These are phyloP conservation scores for Capniomyces stellatus DNA, from an alignment of 371 early-diverging fungal species.

Conservation along the genomic window DNA sequence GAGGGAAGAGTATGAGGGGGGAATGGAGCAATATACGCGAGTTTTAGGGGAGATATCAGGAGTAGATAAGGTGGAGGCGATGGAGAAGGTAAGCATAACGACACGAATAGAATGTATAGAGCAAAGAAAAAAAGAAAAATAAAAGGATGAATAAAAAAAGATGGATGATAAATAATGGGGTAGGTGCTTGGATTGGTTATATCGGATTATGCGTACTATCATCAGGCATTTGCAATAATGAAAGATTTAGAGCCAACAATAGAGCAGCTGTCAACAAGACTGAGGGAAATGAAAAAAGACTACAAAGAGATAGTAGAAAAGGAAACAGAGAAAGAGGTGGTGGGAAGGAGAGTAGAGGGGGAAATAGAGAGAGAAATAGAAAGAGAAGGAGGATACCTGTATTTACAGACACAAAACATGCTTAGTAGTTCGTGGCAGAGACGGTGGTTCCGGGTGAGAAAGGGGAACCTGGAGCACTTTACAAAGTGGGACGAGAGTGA, in stretches of 20 bases:
- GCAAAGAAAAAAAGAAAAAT: too few species aligned
- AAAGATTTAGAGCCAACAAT: conserved; percentile 59
- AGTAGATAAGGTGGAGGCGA: neutral
- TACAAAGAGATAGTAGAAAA: neutral
- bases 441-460: conserved; percentile 48
- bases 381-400: conserved; percentile 42
- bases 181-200: conserved; percentile 53
- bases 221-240: conserved; percentile 50
- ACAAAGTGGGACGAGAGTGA: conserved; percentile 23
- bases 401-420: conserved; percentile 44
- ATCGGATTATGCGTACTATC: conserved; percentile 51
- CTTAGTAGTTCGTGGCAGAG: conserved; percentile 55
- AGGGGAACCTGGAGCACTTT: conserved; percentile 35
- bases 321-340: neutral
- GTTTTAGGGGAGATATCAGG: neutral
- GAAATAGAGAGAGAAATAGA: neutral
- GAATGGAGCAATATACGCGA: neutral
- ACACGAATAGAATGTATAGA: neutral
- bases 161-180: conserved; percentile 23
- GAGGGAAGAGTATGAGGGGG: neutral
- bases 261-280: conserved; percentile 34
- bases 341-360: neutral
- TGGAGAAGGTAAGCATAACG: neutral
- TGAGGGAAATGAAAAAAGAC: neutral
- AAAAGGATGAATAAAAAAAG: neutral